Percentiles rank a stretch among this genome's conserved stretches.
Evolutionary conservation across 1,284 basidiomycete species (phyloP).

Genomic region (Phaffia rhodozyma): DNA sequence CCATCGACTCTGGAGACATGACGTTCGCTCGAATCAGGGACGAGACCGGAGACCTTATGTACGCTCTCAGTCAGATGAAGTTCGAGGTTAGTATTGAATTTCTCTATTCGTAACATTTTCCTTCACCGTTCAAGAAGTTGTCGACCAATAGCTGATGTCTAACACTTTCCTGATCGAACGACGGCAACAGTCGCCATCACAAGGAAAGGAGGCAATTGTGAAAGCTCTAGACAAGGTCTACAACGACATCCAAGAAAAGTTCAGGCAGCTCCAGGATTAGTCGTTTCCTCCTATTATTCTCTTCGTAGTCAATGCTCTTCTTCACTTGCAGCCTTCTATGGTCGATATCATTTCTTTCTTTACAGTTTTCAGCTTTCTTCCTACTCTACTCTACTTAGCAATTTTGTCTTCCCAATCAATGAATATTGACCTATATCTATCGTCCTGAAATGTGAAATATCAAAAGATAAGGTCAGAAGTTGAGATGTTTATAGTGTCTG

Average conservation of each 20-base stretch:
- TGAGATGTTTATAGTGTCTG: no score
- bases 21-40: constrained; percentile 81
- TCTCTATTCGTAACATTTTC: constrained; percentile 7
- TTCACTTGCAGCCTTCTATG: no score
- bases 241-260: constrained; percentile 22
- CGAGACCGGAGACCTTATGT: constrained; percentile 73
- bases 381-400: no score
- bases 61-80: constrained; percentile 95
- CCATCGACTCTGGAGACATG: constrained; percentile 70
- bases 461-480: no score
- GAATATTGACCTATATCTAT: no score
- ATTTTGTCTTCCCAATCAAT: no score
- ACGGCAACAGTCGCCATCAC: constrained; percentile 55
- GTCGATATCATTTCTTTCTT: no score
- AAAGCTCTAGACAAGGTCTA: constrained; percentile 55
- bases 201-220: constrained; percentile 68
- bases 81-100: constrained; percentile 57
- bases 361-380: no score
- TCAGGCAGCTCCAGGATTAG: constrained; percentile 18
- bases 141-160: constrained; percentile 23
- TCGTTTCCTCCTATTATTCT: no score
- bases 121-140: neutral
- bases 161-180: neutral
- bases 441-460: no score
- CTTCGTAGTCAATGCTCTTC: no score